Evolutionary conservation across 2,329 filamentous ascomycete genomes (phyloP), one percentile per base, ranked within the genome.

Genomic region (Ascochyta rabiei): DNA sequence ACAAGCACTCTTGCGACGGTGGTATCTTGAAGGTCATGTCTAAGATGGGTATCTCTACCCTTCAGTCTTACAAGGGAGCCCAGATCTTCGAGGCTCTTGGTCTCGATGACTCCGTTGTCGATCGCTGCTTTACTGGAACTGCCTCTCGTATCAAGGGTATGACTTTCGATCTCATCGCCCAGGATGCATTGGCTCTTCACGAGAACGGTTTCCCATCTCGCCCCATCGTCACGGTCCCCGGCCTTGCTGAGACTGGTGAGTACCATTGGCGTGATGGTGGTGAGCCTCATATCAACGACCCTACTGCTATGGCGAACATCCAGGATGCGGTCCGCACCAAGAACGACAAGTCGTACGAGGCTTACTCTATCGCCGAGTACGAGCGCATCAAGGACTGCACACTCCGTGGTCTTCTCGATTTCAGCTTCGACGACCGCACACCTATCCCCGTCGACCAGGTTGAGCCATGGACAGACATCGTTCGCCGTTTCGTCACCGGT

Each of bases 1-100:
- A 97, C 84, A 96, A 96, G 80, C 90, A 96, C 76, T 97, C 93
- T 59, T 93, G 90, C 68, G 93, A 97, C 66, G 93, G 93, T 71
- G 93, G 93, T 80, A 96, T 98, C 61, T 82, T 98, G 61, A 98
- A 98, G 79, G 93, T 98, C 75, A 98, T 98, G 93, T 95, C 89
- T 76, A 98, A 98, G 83, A 98, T 98, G 93, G 93, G 93, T 80
- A 98, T 98, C 62, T 97, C 93, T 6, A 98, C 93, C 28, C 82
- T 98, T 40, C 91, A 93, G 71, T 93, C 89, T 64, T 98, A 98
- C 82, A 98, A 98, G 82, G 93, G 93, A 72, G 93, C 93, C 51
- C 93, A 98, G 80, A 98, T 98, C 62, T 98, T 97, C 66, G 93
- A 98, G 75, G 92, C 93, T 43, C 88, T 98, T 38, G 93, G 93